Base-by-base conservation (phyloP, 2,329 filamentous ascomycete genomes). In the Aspergillus texensis region DNA sequence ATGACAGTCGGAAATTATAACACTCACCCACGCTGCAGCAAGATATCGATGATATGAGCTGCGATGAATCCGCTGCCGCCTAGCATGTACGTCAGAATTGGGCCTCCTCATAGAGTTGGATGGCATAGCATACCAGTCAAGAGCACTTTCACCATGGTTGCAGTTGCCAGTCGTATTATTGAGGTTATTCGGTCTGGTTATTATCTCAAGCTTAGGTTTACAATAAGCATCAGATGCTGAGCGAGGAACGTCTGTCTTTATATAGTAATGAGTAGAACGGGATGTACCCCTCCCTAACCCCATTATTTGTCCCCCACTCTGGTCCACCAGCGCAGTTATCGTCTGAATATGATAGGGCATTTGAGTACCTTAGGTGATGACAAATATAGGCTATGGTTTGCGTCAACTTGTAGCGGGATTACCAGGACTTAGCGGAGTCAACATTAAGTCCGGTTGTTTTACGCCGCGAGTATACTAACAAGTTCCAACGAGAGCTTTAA, bases 21-120 rank as follows among this genome's bases (percentile, higher is more conserved):
- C n/a, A 64, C 72, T 65, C 69, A 81, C 79, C 81, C 84, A 66
- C 79, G 81, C 62, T 86, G 77, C 50, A 89, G 79, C 36, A 89
- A 80, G 24, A 83, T 77, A 66, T 89, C 86, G 30, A 89, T 79
- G n/a, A 86, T 83, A 70, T 89, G 87, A 45, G 87, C 86, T 64
- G 87, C 87, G 67, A 89, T 89, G 76, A 89, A 89, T 78, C 87
- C 87, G 67, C 82, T 85, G 62, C 86, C 87, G 68, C 87, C 85
- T 81, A 58, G 59, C n/a, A 56, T 45, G 59, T 36, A 19, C 26
- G 53, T 73, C 63, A 70, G 67, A 57, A 26, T 28, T 61, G 39
- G 2, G n/a, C n/a, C n/a, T 41, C 36, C 2, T 12, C 4, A 26
- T 11, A 6, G 34, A 24, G 24, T 26, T 8, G 48, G 21, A 34